phyloP scores from a whole-genome alignment of 2,329 filamentous ascomycete genomes.

The Immersiporthe knoxdaviesiana region DNA sequence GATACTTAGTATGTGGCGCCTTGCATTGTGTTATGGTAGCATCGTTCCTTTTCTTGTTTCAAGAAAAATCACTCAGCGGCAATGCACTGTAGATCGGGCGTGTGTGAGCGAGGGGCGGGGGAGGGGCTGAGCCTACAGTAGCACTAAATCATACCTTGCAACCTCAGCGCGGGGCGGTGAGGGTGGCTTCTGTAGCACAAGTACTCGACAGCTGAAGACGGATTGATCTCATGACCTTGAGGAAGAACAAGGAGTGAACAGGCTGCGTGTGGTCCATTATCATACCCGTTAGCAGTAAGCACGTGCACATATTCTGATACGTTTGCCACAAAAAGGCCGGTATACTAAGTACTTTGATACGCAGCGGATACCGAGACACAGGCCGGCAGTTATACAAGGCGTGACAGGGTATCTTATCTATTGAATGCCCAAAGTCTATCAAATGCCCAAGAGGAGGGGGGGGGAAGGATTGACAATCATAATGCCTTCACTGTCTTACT shows the following conservation, averaged over 20 bases:
- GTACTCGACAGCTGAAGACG: neutral
- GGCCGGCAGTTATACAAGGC: neutral
- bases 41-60: neutral
- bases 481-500: neutral
- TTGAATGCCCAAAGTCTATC: neutral
- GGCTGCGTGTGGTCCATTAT: neutral
- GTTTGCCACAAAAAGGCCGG: neutral
- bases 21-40: neutral
- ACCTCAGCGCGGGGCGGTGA: neutral
- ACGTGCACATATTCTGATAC: neutral
- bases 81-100: neutral
- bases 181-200: too few species aligned
- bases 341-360: too few species aligned
- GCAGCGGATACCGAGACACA: neutral
- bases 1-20: neutral
- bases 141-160: neutral
- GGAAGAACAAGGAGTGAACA: neutral
- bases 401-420: constrained; percentile 1
- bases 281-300: neutral
- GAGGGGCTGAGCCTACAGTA: neutral
- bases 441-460: neutral
- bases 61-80: neutral
- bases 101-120: neutral
- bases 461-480: neutral
- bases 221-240: neutral